Conservation (phyloP, 1,284 basidiomycete genomes). For the Naganishia albida region DNA sequence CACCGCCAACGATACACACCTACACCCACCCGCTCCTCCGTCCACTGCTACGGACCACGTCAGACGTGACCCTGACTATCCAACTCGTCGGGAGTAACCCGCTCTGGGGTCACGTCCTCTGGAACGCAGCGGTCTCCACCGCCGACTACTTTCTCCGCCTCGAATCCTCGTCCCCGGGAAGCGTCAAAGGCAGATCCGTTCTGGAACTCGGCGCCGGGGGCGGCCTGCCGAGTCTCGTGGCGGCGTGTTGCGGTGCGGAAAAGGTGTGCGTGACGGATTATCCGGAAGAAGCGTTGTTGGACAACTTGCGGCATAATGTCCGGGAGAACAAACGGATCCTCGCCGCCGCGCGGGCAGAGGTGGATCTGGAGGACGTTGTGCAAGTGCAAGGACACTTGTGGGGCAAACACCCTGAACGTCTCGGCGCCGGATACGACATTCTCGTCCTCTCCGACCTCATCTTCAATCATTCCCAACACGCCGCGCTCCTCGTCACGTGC, state of each 20-base stretch:
- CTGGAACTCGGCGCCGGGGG: constrained; percentile 93
- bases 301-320: constrained; percentile 76
- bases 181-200: constrained; percentile 58
- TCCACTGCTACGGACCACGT: neutral
- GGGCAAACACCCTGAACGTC: constrained; percentile 67
- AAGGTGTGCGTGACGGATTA: constrained; percentile 80
- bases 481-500: constrained; percentile 33
- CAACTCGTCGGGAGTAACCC: constrained; percentile 83
- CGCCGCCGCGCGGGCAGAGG: neutral
- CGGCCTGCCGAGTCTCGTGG: constrained; percentile 77
- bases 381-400: constrained; percentile 77
- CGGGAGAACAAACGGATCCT: constrained; percentile 57
- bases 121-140: constrained; percentile 79
- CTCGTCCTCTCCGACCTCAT: constrained; percentile 85
- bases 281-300: constrained; percentile 75
- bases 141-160: constrained; percentile 69
- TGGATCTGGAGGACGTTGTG: constrained; percentile 5
- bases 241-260: constrained; percentile 66
- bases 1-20: constrained; percentile 29
- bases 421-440: constrained; percentile 66
- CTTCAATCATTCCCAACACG: constrained; percentile 53
- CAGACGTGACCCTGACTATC: constrained; percentile 59
- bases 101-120: constrained; percentile 87
- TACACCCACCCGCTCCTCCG: constrained; percentile 26
- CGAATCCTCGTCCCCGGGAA: constrained; percentile 32